Evolutionary conservation across 495 filamentous ascomycete genomes (phyloP).

Genomic region (Amniculicola lignicola): DNA sequence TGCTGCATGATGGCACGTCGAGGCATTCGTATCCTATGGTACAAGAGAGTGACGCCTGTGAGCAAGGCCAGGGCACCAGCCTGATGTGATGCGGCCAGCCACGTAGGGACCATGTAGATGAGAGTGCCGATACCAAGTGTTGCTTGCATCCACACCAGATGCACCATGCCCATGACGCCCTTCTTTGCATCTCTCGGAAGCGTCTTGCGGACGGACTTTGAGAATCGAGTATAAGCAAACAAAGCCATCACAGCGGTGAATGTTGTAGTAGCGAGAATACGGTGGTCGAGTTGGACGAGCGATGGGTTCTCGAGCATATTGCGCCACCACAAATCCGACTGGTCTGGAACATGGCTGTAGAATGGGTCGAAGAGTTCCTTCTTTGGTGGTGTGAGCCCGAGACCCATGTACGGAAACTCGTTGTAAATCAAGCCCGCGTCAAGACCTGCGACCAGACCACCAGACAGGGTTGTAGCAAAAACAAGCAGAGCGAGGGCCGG

Average conservation of each 20-base stretch:
- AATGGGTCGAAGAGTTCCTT: slow-evolving; percentile 78
- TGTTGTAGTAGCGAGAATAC: slow-evolving; percentile 84
- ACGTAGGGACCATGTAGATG: slow-evolving; percentile 86
- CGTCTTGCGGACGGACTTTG: slow-evolving; percentile 55
- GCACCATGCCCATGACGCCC: slow-evolving; percentile 76
- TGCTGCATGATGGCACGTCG: slow-evolving; percentile 43
- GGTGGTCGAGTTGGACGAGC: slow-evolving; percentile 89
- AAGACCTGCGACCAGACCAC: slow-evolving; percentile 87
- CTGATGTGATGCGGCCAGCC: slow-evolving; percentile 87
- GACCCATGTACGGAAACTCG: slow-evolving; percentile 94
- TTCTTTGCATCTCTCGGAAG: slow-evolving; percentile 64
- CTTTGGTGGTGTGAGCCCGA: slow-evolving; percentile 72
- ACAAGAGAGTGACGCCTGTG: slow-evolving; percentile 75
- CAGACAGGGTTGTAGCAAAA: slow-evolving; percentile 87
- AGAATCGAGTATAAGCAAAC: slow-evolving; percentile 70
- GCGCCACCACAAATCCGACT: slow-evolving; percentile 84
- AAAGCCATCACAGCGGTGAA: slow-evolving; percentile 76
- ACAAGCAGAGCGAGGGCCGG: slow-evolving; percentile 70
- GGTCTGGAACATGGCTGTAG: slow-evolving; percentile 76
- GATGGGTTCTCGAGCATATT: slow-evolving; percentile 97
- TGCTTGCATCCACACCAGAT: slow-evolving; percentile 78
- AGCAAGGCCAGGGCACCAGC: slow-evolving; percentile 83
- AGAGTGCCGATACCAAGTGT: slow-evolving; percentile 83
- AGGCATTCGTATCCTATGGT: slow-evolving; percentile 59
- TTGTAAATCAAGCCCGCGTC: slow-evolving; percentile 98